Conservation (phyloP, 371 early-diverging fungal genomes). For the Mucor plumbeus region DNA sequence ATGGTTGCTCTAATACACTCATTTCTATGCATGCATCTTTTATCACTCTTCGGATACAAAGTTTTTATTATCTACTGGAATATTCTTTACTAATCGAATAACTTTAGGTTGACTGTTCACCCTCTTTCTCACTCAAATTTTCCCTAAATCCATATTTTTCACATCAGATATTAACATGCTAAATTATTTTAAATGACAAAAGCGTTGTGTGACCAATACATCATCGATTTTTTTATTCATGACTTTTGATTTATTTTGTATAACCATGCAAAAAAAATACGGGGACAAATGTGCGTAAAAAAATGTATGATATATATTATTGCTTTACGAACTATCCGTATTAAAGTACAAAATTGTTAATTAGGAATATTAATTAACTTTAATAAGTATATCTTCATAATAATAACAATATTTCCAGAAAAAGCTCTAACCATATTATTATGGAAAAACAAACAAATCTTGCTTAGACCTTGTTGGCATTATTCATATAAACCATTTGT, state of each 20-base stretch:
- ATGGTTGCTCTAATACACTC: neutral
- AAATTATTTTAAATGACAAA: conserved; percentile 14
- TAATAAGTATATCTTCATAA: no score
- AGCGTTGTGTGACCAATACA: conserved; percentile 12
- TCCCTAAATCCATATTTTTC: neutral
- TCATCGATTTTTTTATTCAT: conserved; percentile 7
- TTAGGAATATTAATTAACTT: no score
- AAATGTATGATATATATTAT: no score
- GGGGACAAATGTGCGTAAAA: no score
- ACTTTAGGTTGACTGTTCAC: neutral
- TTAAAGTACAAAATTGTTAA: no score
- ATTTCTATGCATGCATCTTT: neutral
- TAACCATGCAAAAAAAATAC: conserved; percentile 13
- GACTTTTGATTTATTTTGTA: conserved; percentile 2
- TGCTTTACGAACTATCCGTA: no score
- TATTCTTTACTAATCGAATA: neutral
- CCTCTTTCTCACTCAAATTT: neutral
- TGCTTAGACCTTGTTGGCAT: no score
- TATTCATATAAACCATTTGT: no score
- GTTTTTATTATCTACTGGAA: neutral
- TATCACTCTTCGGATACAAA: neutral
- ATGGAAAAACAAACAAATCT: no score
- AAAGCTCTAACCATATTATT: no score
- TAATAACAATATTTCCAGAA: no score
- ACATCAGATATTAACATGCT: neutral